Percentiles rank a stretch among this genome's conserved stretches.
Conservation (phyloP, 495 filamentous ascomycete genomes). For the Talaromyces liani region DNA sequence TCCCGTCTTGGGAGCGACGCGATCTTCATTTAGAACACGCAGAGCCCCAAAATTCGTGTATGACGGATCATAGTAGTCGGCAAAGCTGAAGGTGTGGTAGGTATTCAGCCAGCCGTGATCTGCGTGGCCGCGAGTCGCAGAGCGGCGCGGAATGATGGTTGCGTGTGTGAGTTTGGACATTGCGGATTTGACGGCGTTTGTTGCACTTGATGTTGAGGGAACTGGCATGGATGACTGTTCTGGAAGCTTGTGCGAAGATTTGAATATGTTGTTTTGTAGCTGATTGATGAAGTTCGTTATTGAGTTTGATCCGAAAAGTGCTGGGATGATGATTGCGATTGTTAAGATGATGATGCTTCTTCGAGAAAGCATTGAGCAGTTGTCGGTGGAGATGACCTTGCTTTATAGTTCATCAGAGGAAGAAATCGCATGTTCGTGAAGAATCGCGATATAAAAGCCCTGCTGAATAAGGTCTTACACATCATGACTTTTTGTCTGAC, state of each 20-base stretch:
- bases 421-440: background rate
- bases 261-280: background rate
- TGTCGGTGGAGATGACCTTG: background rate
- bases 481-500: background rate
- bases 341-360: background rate
- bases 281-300: background rate
- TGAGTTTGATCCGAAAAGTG: background rate
- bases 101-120: conserved; percentile 81
- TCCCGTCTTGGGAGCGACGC: conserved; percentile 56
- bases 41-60: conserved; percentile 60
- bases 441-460: background rate
- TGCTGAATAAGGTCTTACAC: conserved; percentile 3
- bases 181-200: conserved; percentile 9
- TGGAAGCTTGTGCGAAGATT: background rate
- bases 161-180: conserved; percentile 56
- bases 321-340: background rate
- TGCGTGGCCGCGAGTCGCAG: conserved; percentile 57
- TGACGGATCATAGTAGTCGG: conserved; percentile 59
- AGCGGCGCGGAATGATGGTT: conserved; percentile 55
- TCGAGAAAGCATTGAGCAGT: background rate
- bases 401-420: background rate
- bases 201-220: background rate
- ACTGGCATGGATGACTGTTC: conserved; percentile 2
- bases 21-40: conserved; percentile 78
- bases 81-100: conserved; percentile 78